These are phyloP conservation scores for Yueomyces sp. DNA, from an alignment of 805 yeast species.

Conservation along the genomic window DNA sequence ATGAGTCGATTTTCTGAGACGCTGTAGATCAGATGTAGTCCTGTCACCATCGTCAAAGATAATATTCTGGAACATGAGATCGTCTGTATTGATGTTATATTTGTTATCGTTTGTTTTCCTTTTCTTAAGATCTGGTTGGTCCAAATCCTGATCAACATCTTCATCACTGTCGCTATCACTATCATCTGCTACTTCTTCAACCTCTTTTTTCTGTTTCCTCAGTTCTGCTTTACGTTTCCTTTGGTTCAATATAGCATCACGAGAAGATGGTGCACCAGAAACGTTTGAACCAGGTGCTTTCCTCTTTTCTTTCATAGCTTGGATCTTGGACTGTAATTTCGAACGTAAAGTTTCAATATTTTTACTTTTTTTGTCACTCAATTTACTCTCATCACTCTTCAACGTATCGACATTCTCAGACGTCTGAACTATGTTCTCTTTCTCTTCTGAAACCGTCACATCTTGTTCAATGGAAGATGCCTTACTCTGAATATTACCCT, in stretches of 20 bases:
- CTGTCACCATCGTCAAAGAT: slow-evolving; percentile 71
- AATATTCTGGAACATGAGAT: slow-evolving; percentile 67
- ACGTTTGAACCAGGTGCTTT: slow-evolving; percentile 82
- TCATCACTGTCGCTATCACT: slow-evolving; percentile 22
- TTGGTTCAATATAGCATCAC: slow-evolving; percentile 66
- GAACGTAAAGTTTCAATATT: slow-evolving; percentile 55
- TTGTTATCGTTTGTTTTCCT: slow-evolving; percentile 15
- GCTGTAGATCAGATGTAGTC: slow-evolving; percentile 58
- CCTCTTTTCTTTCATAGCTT: slow-evolving; percentile 57
- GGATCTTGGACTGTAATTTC: slow-evolving; percentile 66
- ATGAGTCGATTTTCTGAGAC: slow-evolving; percentile 32
- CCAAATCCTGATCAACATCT: slow-evolving; percentile 18
- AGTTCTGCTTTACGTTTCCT: slow-evolving; percentile 34
- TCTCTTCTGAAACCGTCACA: slow-evolving; percentile 8
- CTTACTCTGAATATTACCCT: slow-evolving; percentile 4
- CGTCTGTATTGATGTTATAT: slow-evolving; percentile 24
- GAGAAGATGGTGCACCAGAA: slow-evolving; percentile 69
- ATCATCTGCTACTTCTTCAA: slow-evolving; percentile 22
- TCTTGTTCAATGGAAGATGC: slow-evolving; percentile 12
- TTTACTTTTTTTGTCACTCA: slow-evolving; percentile 29
- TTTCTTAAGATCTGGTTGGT: slow-evolving; percentile 4
- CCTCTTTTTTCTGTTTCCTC: slow-evolving; percentile 27
- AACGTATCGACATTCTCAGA: slow-evolving; percentile 5
- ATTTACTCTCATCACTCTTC: slow-evolving; percentile 11
- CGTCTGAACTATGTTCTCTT: neutral